phyloP scores from a whole-genome alignment of 257 asterid species.

The Solanum microdontum region DNA sequence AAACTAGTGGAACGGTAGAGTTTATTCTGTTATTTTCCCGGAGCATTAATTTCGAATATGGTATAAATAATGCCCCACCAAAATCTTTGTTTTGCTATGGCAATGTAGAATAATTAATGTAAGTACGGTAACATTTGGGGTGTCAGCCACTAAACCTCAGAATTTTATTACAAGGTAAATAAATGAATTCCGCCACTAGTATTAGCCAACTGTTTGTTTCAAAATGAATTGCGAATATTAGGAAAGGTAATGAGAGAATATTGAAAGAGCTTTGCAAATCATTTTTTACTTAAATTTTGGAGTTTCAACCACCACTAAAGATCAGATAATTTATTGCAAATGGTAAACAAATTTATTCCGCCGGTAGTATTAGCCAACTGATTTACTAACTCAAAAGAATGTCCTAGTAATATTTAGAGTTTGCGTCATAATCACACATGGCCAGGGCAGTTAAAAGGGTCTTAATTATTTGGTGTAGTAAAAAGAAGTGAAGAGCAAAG shows the following conservation, averaged over 20 bases:
- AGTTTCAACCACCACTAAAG: background rate
- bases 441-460: background rate
- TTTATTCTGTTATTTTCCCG: background rate
- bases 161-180: background rate
- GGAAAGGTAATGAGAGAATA: background rate
- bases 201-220: constrained; percentile 10
- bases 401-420: background rate
- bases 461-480: background rate
- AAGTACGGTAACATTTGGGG: background rate
- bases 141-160: background rate
- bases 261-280: background rate
- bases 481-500: background rate
- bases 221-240: background rate
- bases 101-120: background rate
- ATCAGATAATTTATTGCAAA: background rate
- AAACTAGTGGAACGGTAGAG: background rate
- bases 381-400: background rate
- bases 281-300: background rate
- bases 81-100: background rate
- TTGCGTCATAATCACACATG: background rate
- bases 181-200: constrained; percentile 7
- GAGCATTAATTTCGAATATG: background rate
- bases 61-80: background rate
- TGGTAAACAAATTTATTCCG: background rate
- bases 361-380: background rate